Conservation (phyloP, 805 yeast species). For the Ogataea henricii region DNA sequence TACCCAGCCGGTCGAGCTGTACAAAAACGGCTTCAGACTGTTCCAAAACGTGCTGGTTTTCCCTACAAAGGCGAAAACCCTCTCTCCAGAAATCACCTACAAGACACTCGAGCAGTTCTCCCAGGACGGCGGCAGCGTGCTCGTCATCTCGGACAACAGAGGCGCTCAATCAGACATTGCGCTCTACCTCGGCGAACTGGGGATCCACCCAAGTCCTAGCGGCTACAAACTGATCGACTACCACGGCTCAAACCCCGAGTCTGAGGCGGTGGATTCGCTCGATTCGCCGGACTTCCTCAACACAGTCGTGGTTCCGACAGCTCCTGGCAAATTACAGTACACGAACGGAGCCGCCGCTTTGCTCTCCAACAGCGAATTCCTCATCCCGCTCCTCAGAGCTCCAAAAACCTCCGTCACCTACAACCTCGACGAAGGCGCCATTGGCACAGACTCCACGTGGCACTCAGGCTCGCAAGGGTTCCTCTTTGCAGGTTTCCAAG, state of each 20-base stretch:
- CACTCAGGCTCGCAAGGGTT: slow-evolving; percentile 78
- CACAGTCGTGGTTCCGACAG: slow-evolving; percentile 24
- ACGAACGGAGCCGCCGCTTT: slow-evolving; percentile 65
- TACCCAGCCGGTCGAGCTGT: slow-evolving; percentile 29
- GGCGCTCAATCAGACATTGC: slow-evolving; percentile 64
- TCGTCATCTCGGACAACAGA: slow-evolving; percentile 57
- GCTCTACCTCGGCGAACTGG: slow-evolving; percentile 72
- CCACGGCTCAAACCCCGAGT: slow-evolving; percentile 41
- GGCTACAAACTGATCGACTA: slow-evolving; percentile 66
- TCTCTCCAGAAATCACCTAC: slow-evolving; percentile 44
- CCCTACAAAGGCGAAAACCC: slow-evolving; percentile 53
- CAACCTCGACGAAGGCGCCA: slow-evolving; percentile 44
- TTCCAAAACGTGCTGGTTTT: slow-evolving; percentile 61
- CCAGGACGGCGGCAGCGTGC: slow-evolving; percentile 70
- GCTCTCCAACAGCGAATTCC: slow-evolving; percentile 63
- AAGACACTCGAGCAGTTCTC: slow-evolving; percentile 59
- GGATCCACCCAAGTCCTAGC: slow-evolving; percentile 81
- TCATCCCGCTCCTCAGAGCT: slow-evolving; percentile 72
- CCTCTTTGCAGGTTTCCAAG: slow-evolving; percentile 77
- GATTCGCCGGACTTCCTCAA: slow-evolving; percentile 35
- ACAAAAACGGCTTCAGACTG: slow-evolving; percentile 43
- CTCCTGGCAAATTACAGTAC: slow-evolving; percentile 15
- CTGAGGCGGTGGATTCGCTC: slow-evolving; percentile 25
- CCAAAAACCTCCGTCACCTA: slow-evolving; percentile 64
- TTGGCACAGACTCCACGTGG: slow-evolving; percentile 56